These are phyloP conservation scores for Colletotrichum sp. DNA, from an alignment of 2,329 filamentous ascomycete species.

Conservation along the genomic window DNA sequence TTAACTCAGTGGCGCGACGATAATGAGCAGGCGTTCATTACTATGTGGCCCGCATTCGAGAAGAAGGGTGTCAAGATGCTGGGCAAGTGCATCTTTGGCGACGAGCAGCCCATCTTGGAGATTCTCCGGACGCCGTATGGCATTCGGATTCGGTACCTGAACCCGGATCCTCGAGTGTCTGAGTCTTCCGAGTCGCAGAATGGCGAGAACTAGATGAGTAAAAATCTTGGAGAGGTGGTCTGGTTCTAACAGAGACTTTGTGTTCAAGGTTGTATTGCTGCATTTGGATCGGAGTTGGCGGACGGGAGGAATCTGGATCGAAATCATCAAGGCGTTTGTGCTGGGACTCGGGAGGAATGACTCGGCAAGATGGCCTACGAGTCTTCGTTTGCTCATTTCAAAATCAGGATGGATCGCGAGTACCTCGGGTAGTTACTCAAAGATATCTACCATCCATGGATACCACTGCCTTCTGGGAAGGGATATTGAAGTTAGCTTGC, in stretches of 20 bases:
- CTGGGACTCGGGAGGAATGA: not conserved
- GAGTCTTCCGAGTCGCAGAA: not conserved
- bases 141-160: not conserved
- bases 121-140: not conserved
- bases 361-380: not conserved
- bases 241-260: not conserved
- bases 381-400: not conserved
- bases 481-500: not conserved
- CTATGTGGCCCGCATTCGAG: not conserved
- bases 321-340: too few relatives aligned
- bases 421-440: not conserved
- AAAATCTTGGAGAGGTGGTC: not conserved
- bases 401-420: not conserved
- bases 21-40: not conserved
- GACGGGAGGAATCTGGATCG: not conserved
- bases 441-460: not conserved
- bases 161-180: not conserved
- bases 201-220: not conserved
- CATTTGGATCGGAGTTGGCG: not conserved
- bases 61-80: not conserved
- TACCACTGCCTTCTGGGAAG: not conserved
- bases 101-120: not conserved
- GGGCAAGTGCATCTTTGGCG: not conserved
- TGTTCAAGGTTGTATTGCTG: fast-evolving
- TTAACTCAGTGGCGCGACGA: not conserved